phyloP scores from a whole-genome alignment of 169 alveolate species.

The Plasmodium relictum region DNA sequence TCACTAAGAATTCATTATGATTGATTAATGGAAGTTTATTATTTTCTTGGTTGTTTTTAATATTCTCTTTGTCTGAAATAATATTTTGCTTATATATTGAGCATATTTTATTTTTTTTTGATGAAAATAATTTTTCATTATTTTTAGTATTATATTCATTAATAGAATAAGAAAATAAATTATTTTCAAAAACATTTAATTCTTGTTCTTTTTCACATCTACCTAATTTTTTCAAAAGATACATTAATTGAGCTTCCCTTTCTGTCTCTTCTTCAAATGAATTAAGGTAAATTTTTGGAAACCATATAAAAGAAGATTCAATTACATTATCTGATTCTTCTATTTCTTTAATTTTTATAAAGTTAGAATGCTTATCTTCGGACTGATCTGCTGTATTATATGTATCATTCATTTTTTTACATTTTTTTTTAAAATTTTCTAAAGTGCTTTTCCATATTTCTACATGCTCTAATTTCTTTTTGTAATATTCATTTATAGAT shows the following conservation, averaged over 20 bases:
- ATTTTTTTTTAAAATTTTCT: slow-evolving; percentile 1
- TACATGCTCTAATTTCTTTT: slow-evolving; percentile 57
- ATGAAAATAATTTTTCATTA: no score
- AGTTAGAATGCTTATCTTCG: not conserved
- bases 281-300: slow-evolving; percentile 18
- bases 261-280: slow-evolving; percentile 19
- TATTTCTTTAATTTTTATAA: not conserved
- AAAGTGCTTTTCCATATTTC: slow-evolving; percentile 31
- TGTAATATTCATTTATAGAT: slow-evolving; percentile 34
- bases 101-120: no score
- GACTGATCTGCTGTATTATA: not conserved
- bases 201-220: slow-evolving; percentile 13
- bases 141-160: no score
- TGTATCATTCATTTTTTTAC: not conserved
- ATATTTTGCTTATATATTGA: no score
- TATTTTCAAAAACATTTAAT: not conserved
- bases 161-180: not conserved
- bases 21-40: no score
- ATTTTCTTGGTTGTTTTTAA: no score
- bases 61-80: no score
- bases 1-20: not conserved
- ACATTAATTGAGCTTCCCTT: slow-evolving; percentile 51
- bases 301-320: not conserved
- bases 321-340: not conserved
- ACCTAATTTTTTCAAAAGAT: slow-evolving; percentile 29